These are phyloP conservation scores for Imleria badia DNA, from an alignment of 768 basidiomycete genomes.

Conservation along the genomic window DNA sequence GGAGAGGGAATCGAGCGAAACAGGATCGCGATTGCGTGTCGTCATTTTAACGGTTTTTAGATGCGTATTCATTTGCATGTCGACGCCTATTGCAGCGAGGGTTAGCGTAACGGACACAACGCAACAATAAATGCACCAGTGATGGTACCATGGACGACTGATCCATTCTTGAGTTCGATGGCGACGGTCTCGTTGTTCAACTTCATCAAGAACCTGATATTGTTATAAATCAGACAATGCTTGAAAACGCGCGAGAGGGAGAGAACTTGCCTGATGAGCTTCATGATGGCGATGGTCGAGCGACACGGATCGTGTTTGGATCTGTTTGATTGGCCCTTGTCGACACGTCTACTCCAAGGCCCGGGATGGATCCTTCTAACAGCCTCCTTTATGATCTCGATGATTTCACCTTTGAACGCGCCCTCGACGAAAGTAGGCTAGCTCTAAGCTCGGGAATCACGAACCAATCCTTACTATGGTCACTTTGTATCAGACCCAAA, in stretches of 20 bases:
- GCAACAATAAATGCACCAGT: constrained; percentile 60
- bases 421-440: too few relatives aligned
- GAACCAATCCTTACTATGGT: too few relatives aligned
- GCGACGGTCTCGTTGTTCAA: constrained; percentile 99
- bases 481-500: too few relatives aligned
- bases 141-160: constrained; percentile 93
- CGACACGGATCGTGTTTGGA: constrained; percentile 25
- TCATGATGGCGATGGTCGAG: constrained; percentile 51
- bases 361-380: too few relatives aligned
- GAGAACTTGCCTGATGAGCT: constrained; percentile 73
- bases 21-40: constrained; percentile 84
- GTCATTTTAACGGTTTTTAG: constrained; percentile 98
- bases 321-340: constrained; percentile 17
- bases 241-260: not conserved
- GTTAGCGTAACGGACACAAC: not conserved
- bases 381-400: too few relatives aligned
- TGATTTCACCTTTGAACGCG: too few relatives aligned
- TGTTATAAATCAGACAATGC: constrained; percentile 8
- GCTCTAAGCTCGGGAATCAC: too few relatives aligned
- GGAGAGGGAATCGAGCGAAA: constrained; percentile 84
- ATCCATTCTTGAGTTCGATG: constrained; percentile 97
- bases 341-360: too few relatives aligned
- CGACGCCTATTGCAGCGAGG: constrained; percentile 65
- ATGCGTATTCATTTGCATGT: constrained; percentile 99
- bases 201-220: constrained; percentile 97